These are phyloP conservation scores for Trametes coccinea DNA, from an alignment of 768 basidiomycete genomes.

Conservation along the genomic window DNA sequence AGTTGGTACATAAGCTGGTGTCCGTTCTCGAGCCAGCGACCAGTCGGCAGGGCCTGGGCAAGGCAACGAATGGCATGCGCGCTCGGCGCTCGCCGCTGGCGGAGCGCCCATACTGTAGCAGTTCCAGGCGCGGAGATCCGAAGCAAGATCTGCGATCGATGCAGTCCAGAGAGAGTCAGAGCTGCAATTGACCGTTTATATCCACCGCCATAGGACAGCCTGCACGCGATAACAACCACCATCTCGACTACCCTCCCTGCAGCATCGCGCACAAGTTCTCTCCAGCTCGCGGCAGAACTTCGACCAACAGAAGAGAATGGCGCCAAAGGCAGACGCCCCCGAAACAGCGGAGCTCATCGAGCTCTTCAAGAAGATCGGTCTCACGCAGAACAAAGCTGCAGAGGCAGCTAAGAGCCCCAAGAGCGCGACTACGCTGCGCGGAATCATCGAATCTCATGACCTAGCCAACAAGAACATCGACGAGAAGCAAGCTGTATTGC, in stretches of 20 bases:
- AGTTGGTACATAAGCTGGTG: too few species aligned
- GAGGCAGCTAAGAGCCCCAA: conserved; percentile 84
- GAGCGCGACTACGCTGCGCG: conserved; percentile 66
- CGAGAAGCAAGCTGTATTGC: conserved; percentile 74
- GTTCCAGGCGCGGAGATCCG: conserved; percentile 2
- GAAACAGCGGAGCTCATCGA: conserved; percentile 43
- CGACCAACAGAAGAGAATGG: conserved; percentile 9
- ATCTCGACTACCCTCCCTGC: neutral
- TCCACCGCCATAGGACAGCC: neutral
- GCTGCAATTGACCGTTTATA: neutral
- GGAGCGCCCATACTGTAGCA: conserved; percentile 5
- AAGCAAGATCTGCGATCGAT: conserved; percentile 13
- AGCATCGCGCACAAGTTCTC: neutral
- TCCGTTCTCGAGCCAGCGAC: too few species aligned
- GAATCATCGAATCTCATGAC: conserved; percentile 61
- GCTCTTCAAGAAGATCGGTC: conserved; percentile 76
- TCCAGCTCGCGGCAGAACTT: neutral
- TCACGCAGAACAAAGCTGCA: conserved; percentile 73
- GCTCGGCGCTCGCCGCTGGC: neutral
- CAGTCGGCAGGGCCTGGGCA: too few species aligned
- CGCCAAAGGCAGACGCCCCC: conserved; percentile 30
- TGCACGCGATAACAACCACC: conserved; percentile 5
- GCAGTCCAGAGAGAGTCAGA: neutral
- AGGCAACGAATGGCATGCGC: too few species aligned
- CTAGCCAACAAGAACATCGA: conserved; percentile 53